Evolutionary conservation across 2,329 filamentous ascomycete genomes (phyloP), one percentile per base, ranked within the genome.

Genomic region (Aulographum hederae): DNA sequence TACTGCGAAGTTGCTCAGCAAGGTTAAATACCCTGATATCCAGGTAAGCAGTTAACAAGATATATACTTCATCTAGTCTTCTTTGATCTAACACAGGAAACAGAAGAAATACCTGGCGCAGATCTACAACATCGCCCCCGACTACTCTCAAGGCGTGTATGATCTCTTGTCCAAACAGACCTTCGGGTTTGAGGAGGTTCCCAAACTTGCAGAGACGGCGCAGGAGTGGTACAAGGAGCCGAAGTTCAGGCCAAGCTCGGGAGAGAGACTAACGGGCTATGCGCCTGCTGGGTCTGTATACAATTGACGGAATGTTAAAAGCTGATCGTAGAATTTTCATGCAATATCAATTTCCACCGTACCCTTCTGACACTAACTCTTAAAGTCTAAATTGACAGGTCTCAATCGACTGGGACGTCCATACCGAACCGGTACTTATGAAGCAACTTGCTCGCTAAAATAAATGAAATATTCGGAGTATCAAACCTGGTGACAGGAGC

Each of bases 21-120:
- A 52, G n/a, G 60, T 63, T 29, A 48, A 47, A n/a, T 55, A 53
- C 30, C 45, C 51, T 0, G 46, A 54, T 21, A 61, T 65, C 19
- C 54, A 63, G 52, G 48, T 44, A 40, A 31, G 40, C 32, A 14
- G 4, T 19, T 14, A n/a, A 16, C 13, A 18, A 16, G n/a, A 25
- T 10, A 25, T 13, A 11, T 18, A 23, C n/a, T n/a, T 11, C 28
- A 3, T 12, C 15, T 19, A n/a, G 12, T 1, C 3, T 12, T 18
- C 3, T 6, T 4, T n/a, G 16, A 26, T 16, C 34, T 40, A 28
- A 38, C 31, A 27, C 10, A 21, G 23, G 10, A 2, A 17, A 15
- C 32, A 38, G 34, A 56, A 58, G 37, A 63, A 63, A 37, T 68
- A 67, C 40, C 51, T 68, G 1, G 60, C 61, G 1, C 65, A 69